These are phyloP conservation scores for Fonsecaea monophora DNA, from an alignment of 2,329 filamentous ascomycete genomes.

Conservation along the genomic window DNA sequence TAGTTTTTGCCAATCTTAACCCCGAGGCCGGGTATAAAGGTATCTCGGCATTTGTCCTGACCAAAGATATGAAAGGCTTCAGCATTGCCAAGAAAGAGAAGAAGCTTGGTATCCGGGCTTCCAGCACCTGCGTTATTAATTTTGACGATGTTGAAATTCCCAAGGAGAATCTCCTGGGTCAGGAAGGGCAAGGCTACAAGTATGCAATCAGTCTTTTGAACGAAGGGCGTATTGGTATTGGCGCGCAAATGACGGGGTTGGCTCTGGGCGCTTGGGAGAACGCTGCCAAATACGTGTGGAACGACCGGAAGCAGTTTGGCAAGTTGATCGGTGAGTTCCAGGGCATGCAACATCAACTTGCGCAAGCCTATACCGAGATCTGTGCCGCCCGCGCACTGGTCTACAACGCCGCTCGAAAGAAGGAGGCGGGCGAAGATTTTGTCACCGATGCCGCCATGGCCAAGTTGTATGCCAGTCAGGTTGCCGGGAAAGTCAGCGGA, in stretches of 20 bases:
- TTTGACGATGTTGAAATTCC: slow-evolving; percentile 96
- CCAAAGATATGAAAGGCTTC: slow-evolving; percentile 89
- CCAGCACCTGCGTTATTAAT: slow-evolving; percentile 95
- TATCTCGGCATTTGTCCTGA: slow-evolving; percentile 93
- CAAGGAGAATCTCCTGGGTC: slow-evolving; percentile 83
- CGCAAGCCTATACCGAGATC: slow-evolving; percentile 94
- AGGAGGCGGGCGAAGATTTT: slow-evolving; percentile 96
- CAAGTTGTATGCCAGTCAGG: slow-evolving; percentile 92
- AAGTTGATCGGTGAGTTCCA: slow-evolving; percentile 94
- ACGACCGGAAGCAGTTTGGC: slow-evolving; percentile 97
- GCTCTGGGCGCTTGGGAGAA: slow-evolving; percentile 95
- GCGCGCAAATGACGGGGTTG: slow-evolving; percentile 97
- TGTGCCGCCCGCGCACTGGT: slow-evolving; percentile 87
- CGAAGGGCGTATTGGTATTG: slow-evolving; percentile 96
- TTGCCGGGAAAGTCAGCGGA: slow-evolving; percentile 83
- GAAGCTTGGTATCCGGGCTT: slow-evolving; percentile 96
- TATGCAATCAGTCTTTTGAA: slow-evolving; percentile 94
- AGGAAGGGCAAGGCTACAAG: slow-evolving; percentile 94
- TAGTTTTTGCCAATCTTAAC: slow-evolving; percentile 96
- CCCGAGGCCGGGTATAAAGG: slow-evolving; percentile 93
- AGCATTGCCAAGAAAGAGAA: slow-evolving; percentile 99
- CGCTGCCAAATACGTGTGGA: slow-evolving; percentile 93
- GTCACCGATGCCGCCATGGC: slow-evolving; percentile 97
- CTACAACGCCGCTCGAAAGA: slow-evolving; percentile 95
- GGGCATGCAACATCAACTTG: slow-evolving; percentile 98